Conservation (phyloP, 495 filamentous ascomycete species). For the Geopyxis carbonaria region DNA sequence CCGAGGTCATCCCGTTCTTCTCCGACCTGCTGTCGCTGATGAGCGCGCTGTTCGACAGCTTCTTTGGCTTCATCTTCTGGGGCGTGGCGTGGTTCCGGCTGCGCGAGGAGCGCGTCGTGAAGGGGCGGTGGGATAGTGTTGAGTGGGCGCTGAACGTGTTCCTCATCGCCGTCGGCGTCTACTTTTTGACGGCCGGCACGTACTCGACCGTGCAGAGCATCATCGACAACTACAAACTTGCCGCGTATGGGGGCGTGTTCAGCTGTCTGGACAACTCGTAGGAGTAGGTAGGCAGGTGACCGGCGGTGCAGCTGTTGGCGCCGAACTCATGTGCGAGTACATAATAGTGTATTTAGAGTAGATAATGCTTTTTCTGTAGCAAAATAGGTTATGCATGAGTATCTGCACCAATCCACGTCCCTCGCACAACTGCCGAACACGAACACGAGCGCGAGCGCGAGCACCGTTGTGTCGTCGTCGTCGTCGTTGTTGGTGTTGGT, state of each 20-base stretch:
- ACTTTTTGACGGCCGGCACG: slow-evolving; percentile 61
- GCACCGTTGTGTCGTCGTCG: too few relatives aligned
- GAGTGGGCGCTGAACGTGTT: slow-evolving; percentile 47
- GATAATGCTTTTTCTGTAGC: too few relatives aligned
- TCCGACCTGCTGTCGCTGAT: slow-evolving; percentile 65
- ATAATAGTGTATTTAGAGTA: too few relatives aligned
- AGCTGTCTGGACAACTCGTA: slow-evolving; percentile 51
- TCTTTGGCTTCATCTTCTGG: slow-evolving; percentile 93
- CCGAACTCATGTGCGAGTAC: too few relatives aligned
- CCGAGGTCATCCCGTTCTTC: slow-evolving; percentile 84
- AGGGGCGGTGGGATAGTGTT: slow-evolving; percentile 44
- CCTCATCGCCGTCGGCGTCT: slow-evolving; percentile 53
- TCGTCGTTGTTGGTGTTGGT: too few relatives aligned
- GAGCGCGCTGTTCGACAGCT: slow-evolving; percentile 80
- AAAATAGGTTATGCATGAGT: too few relatives aligned
- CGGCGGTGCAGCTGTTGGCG: too few relatives aligned
- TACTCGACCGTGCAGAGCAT: slow-evolving; percentile 61
- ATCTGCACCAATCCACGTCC: too few relatives aligned
- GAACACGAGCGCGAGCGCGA: too few relatives aligned
- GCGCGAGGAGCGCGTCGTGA: slow-evolving; percentile 44
- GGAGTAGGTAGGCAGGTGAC: too few relatives aligned
- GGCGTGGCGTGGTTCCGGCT: slow-evolving; percentile 74
- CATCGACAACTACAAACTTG: slow-evolving; percentile 39
- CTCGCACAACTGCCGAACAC: too few relatives aligned
- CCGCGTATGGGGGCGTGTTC: slow-evolving; percentile 41